Evolutionary conservation across 371 early-diverging fungal species (phyloP).

Genomic region (Vittaforma corneae): DNA sequence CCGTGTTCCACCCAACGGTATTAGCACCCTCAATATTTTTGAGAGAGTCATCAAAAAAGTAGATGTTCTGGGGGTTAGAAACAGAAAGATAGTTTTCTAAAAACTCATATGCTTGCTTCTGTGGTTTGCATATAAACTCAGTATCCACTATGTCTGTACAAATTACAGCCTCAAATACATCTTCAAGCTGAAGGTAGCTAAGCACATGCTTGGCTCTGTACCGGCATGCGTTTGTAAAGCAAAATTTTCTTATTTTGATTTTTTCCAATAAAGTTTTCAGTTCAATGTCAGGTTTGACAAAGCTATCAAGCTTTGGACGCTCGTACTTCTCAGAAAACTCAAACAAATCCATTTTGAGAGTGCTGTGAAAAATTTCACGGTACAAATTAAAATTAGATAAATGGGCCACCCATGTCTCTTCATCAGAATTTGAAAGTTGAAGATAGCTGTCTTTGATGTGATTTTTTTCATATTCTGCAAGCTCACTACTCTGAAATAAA

Average conservation of each 20-base stretch:
- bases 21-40: slow-evolving; percentile 28
- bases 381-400: not conserved
- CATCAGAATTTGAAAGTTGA: not conserved
- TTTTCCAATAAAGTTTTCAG: slow-evolving; percentile 19
- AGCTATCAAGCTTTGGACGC: slow-evolving; percentile 5
- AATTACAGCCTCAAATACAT: slow-evolving; percentile 41
- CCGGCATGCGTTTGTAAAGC: slow-evolving; percentile 40
- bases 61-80: slow-evolving; percentile 16
- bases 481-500: slow-evolving; percentile 27
- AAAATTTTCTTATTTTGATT: slow-evolving; percentile 22
- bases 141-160: slow-evolving; percentile 29
- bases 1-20: slow-evolving; percentile 33
- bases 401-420: slow-evolving; percentile 6
- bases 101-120: slow-evolving; percentile 30
- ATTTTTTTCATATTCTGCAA: slow-evolving; percentile 8
- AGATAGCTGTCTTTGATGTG: slow-evolving; percentile 7
- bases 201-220: slow-evolving; percentile 32
- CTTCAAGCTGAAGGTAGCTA: slow-evolving; percentile 9
- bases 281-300: slow-evolving; percentile 15
- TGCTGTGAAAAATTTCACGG: slow-evolving; percentile 9
- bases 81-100: slow-evolving; percentile 25
- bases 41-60: slow-evolving; percentile 42
- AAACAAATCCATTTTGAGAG: slow-evolving; percentile 10
- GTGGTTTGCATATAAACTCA: slow-evolving; percentile 33
- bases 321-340: slow-evolving; percentile 5